Conservation (phyloP, 1,139 yeast species). For the Magnusiomyces tetraspermus region DNA sequence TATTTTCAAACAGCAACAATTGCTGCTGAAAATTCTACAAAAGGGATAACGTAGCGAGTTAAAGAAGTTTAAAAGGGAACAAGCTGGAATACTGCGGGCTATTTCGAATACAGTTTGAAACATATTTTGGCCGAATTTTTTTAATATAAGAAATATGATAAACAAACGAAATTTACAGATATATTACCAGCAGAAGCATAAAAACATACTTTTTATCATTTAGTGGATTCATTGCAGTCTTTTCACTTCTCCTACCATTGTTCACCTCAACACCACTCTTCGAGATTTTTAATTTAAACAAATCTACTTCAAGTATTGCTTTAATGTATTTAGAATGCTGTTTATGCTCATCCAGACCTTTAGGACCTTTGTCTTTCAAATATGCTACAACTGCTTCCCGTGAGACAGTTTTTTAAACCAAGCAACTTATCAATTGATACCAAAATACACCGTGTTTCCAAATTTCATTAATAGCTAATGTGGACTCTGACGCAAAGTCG, state of each 20-base stretch:
- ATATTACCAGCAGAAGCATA: neutral
- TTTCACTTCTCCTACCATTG: neutral
- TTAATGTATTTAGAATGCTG: constrained; percentile 6
- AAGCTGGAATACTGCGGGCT: too few species aligned
- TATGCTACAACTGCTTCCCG: neutral
- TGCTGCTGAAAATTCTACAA: too few species aligned
- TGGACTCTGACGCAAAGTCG: constrained; percentile 6
- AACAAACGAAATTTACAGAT: too few species aligned
- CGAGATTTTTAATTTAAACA: neutral
- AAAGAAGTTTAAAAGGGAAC: too few species aligned
- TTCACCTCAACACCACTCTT: constrained; percentile 1
- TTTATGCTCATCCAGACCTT: constrained; percentile 4
- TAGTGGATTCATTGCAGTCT: neutral
- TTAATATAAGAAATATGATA: neutral
- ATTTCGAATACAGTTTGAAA: too few species aligned
- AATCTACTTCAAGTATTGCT: constrained; percentile 4
- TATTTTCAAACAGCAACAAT: too few species aligned
- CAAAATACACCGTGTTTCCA: neutral
- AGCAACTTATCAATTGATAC: constrained; percentile 8
- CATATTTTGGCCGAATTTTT: too few species aligned
- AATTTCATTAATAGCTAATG: constrained; percentile 3
- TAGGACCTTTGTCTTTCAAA: neutral
- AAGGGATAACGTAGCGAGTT: too few species aligned
- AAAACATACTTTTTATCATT: neutral
- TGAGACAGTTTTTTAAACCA: constrained; percentile 6